These are phyloP conservation scores for Microdochium bolleyi DNA, from an alignment of 2,329 filamentous ascomycete genomes.

Conservation along the genomic window DNA sequence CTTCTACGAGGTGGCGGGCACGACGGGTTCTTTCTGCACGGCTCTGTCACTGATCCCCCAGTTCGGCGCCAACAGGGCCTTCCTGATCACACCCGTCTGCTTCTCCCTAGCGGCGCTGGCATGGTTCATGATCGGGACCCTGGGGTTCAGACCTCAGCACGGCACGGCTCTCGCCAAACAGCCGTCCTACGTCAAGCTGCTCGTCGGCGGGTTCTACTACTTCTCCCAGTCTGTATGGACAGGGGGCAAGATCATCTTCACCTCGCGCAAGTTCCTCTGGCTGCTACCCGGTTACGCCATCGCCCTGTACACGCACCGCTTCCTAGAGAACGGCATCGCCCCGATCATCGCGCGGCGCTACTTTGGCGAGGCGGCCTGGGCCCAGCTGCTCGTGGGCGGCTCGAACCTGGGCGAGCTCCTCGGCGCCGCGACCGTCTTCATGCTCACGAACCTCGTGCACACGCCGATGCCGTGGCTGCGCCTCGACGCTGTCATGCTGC, in stretches of 20 bases:
- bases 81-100: constrained; percentile 40
- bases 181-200: constrained; percentile 26
- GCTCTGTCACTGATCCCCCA: constrained; percentile 39
- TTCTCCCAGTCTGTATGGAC: constrained; percentile 37
- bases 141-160: constrained; percentile 19
- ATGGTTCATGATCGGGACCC: constrained; percentile 38
- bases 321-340: constrained; percentile 39
- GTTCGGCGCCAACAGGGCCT: constrained; percentile 42
- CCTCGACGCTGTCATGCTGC: constrained; percentile 33
- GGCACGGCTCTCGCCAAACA: constrained; percentile 7
- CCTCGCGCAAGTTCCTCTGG: constrained; percentile 38
- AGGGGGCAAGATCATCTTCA: constrained; percentile 36
- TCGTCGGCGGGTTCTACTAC: constrained; percentile 28
- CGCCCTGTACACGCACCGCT: constrained; percentile 40
- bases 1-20: constrained; percentile 40
- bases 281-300: constrained; percentile 39
- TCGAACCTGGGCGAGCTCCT: constrained; percentile 41
- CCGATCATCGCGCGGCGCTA: constrained; percentile 36
- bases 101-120: constrained; percentile 29
- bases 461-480: constrained; percentile 44
- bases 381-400: constrained; percentile 40
- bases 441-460: constrained; percentile 37
- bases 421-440: constrained; percentile 37
- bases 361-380: constrained; percentile 37
- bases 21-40: constrained; percentile 36